Conservation (phyloP, 1,284 basidiomycete species). For the Ceratobasidium sp. region DNA sequence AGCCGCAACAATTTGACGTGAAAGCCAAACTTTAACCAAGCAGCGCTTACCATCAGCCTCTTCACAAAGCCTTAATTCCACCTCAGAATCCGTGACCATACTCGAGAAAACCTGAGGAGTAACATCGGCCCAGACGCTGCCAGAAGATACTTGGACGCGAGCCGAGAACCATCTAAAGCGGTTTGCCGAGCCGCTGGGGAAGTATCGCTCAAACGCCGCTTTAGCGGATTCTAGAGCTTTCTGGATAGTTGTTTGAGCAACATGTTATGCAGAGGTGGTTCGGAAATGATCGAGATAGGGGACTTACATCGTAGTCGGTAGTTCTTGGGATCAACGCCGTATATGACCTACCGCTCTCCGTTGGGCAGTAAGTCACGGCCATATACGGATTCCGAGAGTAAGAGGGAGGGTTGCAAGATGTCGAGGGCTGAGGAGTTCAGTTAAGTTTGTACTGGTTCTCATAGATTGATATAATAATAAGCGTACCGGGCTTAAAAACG, state of each 20-base stretch:
- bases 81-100: not conserved
- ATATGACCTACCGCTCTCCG: not conserved
- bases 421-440: too few species aligned
- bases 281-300: not conserved
- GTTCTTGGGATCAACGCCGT: constrained; percentile 18
- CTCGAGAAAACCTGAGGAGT: not conserved
- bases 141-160: constrained; percentile 19
- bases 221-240: constrained; percentile 10
- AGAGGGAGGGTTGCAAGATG: not conserved
- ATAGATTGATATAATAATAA: too few species aligned
- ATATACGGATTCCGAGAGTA: not conserved
- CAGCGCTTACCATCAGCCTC: not conserved
- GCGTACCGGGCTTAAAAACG: too few species aligned
- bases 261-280: not conserved
- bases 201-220: constrained; percentile 5
- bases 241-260: not conserved
- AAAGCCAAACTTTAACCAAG: too few species aligned
- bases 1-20: not conserved
- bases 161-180: constrained; percentile 5
- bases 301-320: constrained; percentile 14
- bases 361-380: constrained; percentile 16
- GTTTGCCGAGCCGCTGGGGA: not conserved
- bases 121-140: constrained; percentile 21
- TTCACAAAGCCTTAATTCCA: constrained; percentile 26
- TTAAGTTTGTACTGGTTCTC: too few species aligned